Percentiles rank a stretch among this genome's conserved stretches.
These are phyloP conservation scores for Aspergillus coremiiformis DNA, from an alignment of 495 filamentous ascomycete genomes.

Conservation along the genomic window DNA sequence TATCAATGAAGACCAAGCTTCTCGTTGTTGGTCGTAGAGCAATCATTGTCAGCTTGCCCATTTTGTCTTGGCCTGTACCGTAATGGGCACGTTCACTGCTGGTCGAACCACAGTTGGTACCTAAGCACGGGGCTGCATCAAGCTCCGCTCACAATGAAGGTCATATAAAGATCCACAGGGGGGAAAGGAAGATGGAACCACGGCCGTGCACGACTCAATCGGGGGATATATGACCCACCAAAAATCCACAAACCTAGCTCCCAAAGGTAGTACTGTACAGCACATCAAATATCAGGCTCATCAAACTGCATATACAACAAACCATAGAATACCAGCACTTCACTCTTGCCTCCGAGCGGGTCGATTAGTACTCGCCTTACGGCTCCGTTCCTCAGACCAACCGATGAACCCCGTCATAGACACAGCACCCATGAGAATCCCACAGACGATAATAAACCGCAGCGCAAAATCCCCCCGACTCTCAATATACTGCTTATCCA, in stretches of 20 bases:
- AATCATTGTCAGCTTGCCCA: background rate
- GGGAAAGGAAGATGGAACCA: background rate
- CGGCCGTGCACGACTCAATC: background rate
- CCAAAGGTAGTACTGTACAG: background rate
- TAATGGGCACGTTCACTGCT: background rate
- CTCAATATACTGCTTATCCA: conserved; percentile 24
- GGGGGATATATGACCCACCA: background rate
- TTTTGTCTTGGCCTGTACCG: background rate
- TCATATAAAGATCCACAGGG: background rate
- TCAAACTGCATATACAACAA: background rate
- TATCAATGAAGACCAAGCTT: conserved; percentile 37
- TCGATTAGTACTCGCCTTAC: background rate
- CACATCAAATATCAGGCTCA: background rate
- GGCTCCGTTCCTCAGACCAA: conserved; percentile 3
- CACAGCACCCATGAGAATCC: conserved; percentile 27
- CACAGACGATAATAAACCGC: conserved; percentile 40
- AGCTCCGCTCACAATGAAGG: background rate
- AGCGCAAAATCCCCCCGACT: conserved; percentile 31
- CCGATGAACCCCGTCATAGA: conserved; percentile 18
- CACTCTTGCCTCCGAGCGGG: conserved; percentile 3
- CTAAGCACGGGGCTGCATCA: background rate
- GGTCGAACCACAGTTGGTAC: background rate
- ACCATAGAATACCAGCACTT: background rate
- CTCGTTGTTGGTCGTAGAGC: conserved; percentile 20
- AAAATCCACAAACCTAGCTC: background rate